Evolutionary conservation across 208 protist genomes (phyloP), one percentile per base, ranked within the genome.

Genomic region (Crithidia thermophila): DNA sequence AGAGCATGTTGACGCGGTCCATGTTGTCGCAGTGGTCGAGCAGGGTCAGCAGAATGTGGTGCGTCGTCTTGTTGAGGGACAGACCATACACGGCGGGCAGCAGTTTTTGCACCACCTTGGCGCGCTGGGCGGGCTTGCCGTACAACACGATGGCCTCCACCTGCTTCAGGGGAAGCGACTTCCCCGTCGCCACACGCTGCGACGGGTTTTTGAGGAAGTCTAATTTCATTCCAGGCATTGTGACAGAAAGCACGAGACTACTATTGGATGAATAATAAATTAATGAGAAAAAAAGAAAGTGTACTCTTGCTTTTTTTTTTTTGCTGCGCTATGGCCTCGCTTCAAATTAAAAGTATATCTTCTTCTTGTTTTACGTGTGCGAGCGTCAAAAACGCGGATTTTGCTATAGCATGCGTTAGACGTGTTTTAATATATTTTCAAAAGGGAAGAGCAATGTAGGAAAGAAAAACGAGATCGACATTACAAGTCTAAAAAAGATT

Each of bases 101-200:
- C 36, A 97, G 25, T 64, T 88, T 88, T 67, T 92, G 78, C 52
- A 94, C 78, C 34, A 94, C 88, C 75, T 93, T 90, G 3, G 84
- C 84, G 1, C 87, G 82, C 82, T 93, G 88, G 55, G 88, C 87
- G 4, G 88, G 84, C 30, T 67, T 81, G n/a, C 91, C 91, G 71
- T 94, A 97, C 11, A 90, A 46, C 10, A 97, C 55, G 45, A 94
- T 77, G 16, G 91, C 91, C 81, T 97, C 91, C 33, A 97, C 86
- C 75, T 97, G 91, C 63, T 84, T 81, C 20, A 94, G 70, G 13
- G 91, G 91, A 58, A 97, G 68, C 37, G 85, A 81, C 68, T 88
- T 90, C 23, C 84, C 84, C 33, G 80, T 93, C 45, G 91, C 91
- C 25, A 86, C 36, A 11, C 91, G 85, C 79, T 97, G 91, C n/a